Percentiles rank a stretch among this genome's conserved stretches.
phyloP scores from a whole-genome alignment of 805 yeast genomes.

The Kregervanrija delftensis region DNA sequence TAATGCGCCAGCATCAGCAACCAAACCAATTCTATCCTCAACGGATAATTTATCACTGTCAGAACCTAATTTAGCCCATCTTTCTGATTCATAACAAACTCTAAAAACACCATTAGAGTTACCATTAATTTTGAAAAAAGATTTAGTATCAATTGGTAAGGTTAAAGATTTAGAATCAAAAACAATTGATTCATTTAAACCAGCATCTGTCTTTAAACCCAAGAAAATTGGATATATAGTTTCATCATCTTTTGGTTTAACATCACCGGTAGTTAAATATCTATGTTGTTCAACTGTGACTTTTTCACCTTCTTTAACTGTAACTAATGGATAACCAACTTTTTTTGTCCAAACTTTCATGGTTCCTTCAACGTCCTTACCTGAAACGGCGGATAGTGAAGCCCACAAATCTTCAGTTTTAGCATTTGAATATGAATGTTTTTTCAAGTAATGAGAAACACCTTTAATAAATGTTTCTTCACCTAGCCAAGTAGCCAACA shows the following conservation, averaged over 20 bases:
- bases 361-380: conserved; percentile 52
- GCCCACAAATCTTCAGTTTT: conserved; percentile 68
- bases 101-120: conserved; percentile 48
- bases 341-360: conserved; percentile 70
- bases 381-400: conserved; percentile 57
- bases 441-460: conserved; percentile 60
- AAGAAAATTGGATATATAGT: conserved; percentile 56
- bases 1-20: conserved; percentile 48
- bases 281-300: conserved; percentile 47
- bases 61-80: conserved; percentile 31
- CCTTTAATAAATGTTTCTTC: conserved; percentile 66
- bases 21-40: conserved; percentile 47
- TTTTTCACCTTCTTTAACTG: conserved; percentile 34
- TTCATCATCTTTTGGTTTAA: conserved; percentile 51
- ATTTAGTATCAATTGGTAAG: conserved; percentile 14
- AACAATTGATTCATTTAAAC: conserved; percentile 23
- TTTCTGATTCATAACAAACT: conserved; percentile 40
- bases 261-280: conserved; percentile 62
- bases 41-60: conserved; percentile 35
- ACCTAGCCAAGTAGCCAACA: conserved; percentile 71
- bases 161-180: conserved; percentile 19
- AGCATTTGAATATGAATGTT: conserved; percentile 64
- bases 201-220: conserved; percentile 23
- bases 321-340: conserved; percentile 68
- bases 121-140: conserved; percentile 43